Conservation (phyloP, 2,329 filamentous ascomycete genomes). For the Claviceps africana region DNA sequence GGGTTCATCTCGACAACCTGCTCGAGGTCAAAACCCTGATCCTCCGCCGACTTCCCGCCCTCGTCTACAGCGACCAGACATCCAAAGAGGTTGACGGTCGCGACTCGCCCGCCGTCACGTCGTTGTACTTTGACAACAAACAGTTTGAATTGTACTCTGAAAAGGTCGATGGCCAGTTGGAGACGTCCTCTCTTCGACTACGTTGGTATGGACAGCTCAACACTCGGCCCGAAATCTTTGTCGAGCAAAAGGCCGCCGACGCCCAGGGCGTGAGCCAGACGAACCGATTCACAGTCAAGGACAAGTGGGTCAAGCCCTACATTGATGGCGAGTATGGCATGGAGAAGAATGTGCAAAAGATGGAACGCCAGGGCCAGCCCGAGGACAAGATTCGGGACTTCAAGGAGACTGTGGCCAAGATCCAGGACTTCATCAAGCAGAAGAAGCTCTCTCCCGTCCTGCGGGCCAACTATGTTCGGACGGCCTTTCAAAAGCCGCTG, state of each 20-base stretch:
- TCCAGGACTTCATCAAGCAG: constrained; percentile 67
- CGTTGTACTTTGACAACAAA: constrained; percentile 85
- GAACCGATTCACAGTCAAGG: constrained; percentile 72
- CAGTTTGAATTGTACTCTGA: constrained; percentile 75
- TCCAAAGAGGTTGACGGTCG: constrained; percentile 69
- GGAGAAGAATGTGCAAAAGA: constrained; percentile 80
- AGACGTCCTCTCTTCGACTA: constrained; percentile 71
- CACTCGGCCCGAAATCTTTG: constrained; percentile 61
- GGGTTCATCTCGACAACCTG: constrained; percentile 90
- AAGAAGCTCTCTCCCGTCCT: constrained; percentile 71
- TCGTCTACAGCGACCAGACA: constrained; percentile 83
- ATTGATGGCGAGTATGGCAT: constrained; percentile 78
- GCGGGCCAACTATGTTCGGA: constrained; percentile 84
- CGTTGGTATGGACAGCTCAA: constrained; percentile 84
- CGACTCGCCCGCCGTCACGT: constrained; percentile 83
- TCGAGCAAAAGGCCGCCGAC: constrained; percentile 81
- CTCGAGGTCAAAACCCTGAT: constrained; percentile 96
- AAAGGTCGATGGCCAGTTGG: constrained; percentile 63
- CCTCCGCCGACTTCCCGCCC: constrained; percentile 73
- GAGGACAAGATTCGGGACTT: constrained; percentile 53
- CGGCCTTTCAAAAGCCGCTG: constrained; percentile 89
- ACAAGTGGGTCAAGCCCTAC: constrained; percentile 83
- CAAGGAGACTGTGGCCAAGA: constrained; percentile 56
- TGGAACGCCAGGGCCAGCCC: constrained; percentile 61
- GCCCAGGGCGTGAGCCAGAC: constrained; percentile 67